Percentiles rank a stretch among this genome's conserved stretches.
Evolutionary conservation across 1,284 basidiomycete species (phyloP).

Genomic region (Tranzscheliella williamsii): DNA sequence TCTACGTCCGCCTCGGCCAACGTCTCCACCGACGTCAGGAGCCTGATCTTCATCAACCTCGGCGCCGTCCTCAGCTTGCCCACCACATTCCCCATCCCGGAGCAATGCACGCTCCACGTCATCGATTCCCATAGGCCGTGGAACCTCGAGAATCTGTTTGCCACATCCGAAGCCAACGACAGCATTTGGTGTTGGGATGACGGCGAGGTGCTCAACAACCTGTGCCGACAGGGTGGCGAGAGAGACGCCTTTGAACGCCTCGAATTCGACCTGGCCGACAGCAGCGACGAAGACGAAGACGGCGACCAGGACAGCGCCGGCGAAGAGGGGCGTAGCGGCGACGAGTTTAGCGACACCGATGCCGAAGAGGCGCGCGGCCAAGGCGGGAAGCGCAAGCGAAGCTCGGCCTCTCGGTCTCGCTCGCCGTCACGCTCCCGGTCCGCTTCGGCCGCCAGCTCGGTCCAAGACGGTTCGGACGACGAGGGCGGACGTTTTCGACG

Average conservation of each 20-base stretch:
- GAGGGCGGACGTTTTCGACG: background rate
- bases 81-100: slow-evolving; percentile 48
- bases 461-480: background rate
- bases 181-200: slow-evolving; percentile 58
- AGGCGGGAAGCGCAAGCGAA: background rate
- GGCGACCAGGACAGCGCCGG: slow-evolving; percentile 13
- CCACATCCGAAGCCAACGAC: slow-evolving; percentile 63
- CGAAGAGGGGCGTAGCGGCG: slow-evolving; percentile 58
- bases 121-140: slow-evolving; percentile 92
- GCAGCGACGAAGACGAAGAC: slow-evolving; percentile 67
- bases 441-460: background rate
- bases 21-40: slow-evolving; percentile 71
- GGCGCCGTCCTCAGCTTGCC: slow-evolving; percentile 85
- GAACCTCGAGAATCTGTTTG: slow-evolving; percentile 86
- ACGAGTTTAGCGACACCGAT: slow-evolving; percentile 57
- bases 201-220: slow-evolving; percentile 44
- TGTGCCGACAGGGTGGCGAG: slow-evolving; percentile 27
- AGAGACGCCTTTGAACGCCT: slow-evolving; percentile 49
- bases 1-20: slow-evolving; percentile 2
- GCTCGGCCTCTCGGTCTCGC: slow-evolving; percentile 2
- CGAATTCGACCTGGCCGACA: slow-evolving; percentile 63
- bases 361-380: slow-evolving; percentile 6
- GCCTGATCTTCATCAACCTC: slow-evolving; percentile 88
- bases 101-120: slow-evolving; percentile 73
- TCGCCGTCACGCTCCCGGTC: slow-evolving; percentile 5